Evolutionary conservation across 768 basidiomycete genomes (phyloP), one percentile per base, ranked within the genome.

Genomic region (Mycena maculata): DNA sequence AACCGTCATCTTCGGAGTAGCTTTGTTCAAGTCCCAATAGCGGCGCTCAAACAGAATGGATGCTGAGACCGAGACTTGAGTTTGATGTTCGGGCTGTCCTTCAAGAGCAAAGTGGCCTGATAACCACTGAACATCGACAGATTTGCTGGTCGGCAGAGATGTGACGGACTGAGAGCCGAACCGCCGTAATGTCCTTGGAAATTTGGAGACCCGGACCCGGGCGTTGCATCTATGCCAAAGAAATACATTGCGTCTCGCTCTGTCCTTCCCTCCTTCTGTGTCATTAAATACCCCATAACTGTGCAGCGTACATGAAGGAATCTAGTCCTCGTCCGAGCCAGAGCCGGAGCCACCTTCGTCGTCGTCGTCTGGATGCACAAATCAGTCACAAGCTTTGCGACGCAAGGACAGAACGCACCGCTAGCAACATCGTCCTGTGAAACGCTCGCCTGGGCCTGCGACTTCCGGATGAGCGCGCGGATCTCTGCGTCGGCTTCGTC

Each of bases 341-440:
- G 80, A 80, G 27, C 76, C 79, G 38, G 77, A 76, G 33, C 71
- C 79, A n/a, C 73, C 77, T 36, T 73, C 73, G 45, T 71, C 72
- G 38, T 73, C 73, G 45, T 71, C 72, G 38, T 72, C 65, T 65
- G 25, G 28, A 67, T 28, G 23, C 13, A 10, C 3, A 12, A 33
- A 23, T 69, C 23, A 67, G 48, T 25, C 18, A 31, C n/a, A 27
- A 22, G 22, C 23, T 28, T 50, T 8, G 52, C 42, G 44, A 23
- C 13, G 36, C 4, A 60, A 60, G 41, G 36, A 39, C 16, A 47
- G 6, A 18, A 69, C 83, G 60, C 65, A 91, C 92, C 90, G 67
- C 81, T 79, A 0, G 88, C 93, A 25, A 94, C 82, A 74, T 95
- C 93, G 27, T 84, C 88, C 45, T 73, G 73, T 2, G 86, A 82